Evolutionary conservation across 805 yeast species (phyloP), one percentile per base, ranked within the genome.

Genomic region (Maudiozyma saulgeensis): DNA sequence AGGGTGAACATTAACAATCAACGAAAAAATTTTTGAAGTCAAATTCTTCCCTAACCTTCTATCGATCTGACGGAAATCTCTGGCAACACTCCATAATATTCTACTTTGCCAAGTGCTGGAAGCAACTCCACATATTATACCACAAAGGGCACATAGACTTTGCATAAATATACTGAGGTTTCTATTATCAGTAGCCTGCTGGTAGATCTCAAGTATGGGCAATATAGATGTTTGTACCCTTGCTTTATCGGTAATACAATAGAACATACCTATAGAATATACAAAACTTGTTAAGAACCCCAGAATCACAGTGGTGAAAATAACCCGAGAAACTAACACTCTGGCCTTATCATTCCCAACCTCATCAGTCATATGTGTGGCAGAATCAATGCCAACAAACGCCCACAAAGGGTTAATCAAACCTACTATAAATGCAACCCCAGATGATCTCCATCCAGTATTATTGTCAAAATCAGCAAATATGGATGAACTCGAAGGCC

Each of bases 331-430:
- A 48, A 81, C 79, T 53, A 77, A 73, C 37, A 74, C 74, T 23
- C 49, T 47, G 15, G 62, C 49, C 4, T 38, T 47, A 6, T 41
- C 38, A 46, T 53, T 44, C 8, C 61, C 60, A 3, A 56, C 56
- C 59, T 82, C 88, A 59, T 83, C 89, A 21, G 84, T 80, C 75
- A 83, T 72, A 57, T 82, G 88, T 2, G 87, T 80, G 2, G 87
- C 86, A 50, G 81, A 78, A 59, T 82, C 89, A 45, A 81, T 70
- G 54, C 87, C 81, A 26, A 80, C 73, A 68, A 81, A 81, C 9
- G 82, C 77, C 85, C 85, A 82, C 49, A 79, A 77, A 6, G 87
- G 84, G 60, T 81, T 81, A 55, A 82, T 76, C 44, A 82, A 64
- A n/a, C 88, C 87, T n/a, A 80, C 78, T 49, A 82, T 74, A 60